These are phyloP conservation scores for Albophoma yamanashiensis DNA, from an alignment of 2,329 filamentous ascomycete genomes.

Conservation along the genomic window DNA sequence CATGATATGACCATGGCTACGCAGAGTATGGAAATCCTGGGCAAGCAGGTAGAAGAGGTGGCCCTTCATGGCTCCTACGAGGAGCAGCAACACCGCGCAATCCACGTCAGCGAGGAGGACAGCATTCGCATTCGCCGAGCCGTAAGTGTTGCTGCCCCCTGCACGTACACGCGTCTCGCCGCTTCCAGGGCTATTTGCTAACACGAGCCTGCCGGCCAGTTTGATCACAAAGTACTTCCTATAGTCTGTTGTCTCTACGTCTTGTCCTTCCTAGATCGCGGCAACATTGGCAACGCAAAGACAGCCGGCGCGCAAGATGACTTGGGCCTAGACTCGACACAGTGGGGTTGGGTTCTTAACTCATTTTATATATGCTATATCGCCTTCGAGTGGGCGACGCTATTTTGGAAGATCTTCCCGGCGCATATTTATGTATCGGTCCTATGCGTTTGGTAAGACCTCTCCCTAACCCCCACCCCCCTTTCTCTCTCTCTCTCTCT, in stretches of 20 bases:
- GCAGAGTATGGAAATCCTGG: not conserved
- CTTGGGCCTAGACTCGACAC: conserved; percentile 7
- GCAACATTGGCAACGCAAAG: conserved; percentile 11
- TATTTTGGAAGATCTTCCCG: conserved; percentile 14
- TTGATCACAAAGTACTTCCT: conserved; percentile 1
- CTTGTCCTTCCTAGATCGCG: conserved; percentile 4
- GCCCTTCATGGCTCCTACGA: not conserved
- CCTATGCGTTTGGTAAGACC: conserved; percentile 9
- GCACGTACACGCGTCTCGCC: not conserved
- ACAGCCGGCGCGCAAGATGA: conserved; percentile 11
- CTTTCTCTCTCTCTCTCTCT: too few species aligned
- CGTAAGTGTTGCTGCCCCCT: not conserved
- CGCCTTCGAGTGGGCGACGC: conserved; percentile 10
- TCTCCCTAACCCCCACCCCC: too few species aligned
- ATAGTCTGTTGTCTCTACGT: conserved; percentile 3
- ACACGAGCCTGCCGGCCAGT: not conserved
- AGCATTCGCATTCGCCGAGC: not conserved
- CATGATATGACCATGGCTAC: not conserved
- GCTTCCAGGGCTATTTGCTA: not conserved
- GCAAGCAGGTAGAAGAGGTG: not conserved
- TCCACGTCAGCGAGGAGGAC: not conserved
- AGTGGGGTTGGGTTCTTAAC: conserved; percentile 14
- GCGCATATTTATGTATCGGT: conserved; percentile 10
- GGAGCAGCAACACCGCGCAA: not conserved
- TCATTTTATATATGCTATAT: conserved; percentile 15